A percentile compares a stretch with the other conserved stretches of the same genome.
Evolutionary conservation across 2,329 filamentous ascomycete species (phyloP).

Genomic region (Lasiodiplodia hormozganensis): DNA sequence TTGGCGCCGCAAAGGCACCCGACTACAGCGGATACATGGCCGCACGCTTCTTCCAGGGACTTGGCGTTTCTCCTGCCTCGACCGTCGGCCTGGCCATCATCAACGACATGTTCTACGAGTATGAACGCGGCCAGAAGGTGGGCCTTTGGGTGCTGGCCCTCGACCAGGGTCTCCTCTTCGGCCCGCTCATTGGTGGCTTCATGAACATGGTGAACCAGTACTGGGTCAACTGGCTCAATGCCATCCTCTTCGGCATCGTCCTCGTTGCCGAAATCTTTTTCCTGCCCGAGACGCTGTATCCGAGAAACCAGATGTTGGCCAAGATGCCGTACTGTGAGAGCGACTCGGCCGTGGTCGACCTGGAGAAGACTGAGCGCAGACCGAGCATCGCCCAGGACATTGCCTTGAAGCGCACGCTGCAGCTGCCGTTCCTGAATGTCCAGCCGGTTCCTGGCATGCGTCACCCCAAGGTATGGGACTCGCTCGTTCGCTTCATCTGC

Average conservation of each 20-base stretch:
- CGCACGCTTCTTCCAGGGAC: constrained; percentile 65
- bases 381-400: constrained; percentile 31
- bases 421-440: constrained; percentile 55
- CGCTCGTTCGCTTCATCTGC: constrained; percentile 54
- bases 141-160: constrained; percentile 66
- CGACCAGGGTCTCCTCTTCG: constrained; percentile 59
- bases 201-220: constrained; percentile 54
- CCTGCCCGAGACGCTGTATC: constrained; percentile 65
- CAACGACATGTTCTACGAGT: constrained; percentile 64
- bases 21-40: constrained; percentile 61
- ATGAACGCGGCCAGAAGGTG: constrained; percentile 62
- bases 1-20: constrained; percentile 51
- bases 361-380: constrained; percentile 35
- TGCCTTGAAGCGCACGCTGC: constrained; percentile 49
- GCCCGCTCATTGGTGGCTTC: constrained; percentile 61
- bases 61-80: constrained; percentile 61
- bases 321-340: constrained; percentile 42
- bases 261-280: constrained; percentile 57
- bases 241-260: constrained; percentile 59
- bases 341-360: constrained; percentile 30
- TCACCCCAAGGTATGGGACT: constrained; percentile 59
- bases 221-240: constrained; percentile 64
- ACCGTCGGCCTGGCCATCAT: constrained; percentile 64
- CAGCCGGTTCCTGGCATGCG: constrained; percentile 57
- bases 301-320: constrained; percentile 57